phyloP scores from a whole-genome alignment of 106 monocot genomes.

The Ottelia alismoides region DNA sequence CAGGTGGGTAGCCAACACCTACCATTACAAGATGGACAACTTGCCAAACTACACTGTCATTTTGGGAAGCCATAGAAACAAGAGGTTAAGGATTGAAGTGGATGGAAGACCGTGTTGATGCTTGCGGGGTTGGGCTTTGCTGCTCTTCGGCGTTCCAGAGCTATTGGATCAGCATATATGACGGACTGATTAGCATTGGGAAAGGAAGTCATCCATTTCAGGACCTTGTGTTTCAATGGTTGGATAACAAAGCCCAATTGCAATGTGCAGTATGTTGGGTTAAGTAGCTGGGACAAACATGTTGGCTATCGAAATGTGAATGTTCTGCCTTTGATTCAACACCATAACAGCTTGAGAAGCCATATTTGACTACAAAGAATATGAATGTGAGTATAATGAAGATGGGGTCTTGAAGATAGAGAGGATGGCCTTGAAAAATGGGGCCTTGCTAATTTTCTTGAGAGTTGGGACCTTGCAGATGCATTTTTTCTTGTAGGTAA shows the following conservation, averaged over 20 bases:
- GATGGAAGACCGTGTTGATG: slow-evolving; percentile 76
- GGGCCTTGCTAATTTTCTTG: slow-evolving; percentile 52
- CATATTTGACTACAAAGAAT: slow-evolving; percentile 39
- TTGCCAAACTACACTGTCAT: slow-evolving; percentile 78
- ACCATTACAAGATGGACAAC: slow-evolving; percentile 92
- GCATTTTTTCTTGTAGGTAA: slow-evolving; percentile 50
- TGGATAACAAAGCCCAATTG: slow-evolving; percentile 51
- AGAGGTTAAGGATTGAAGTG: slow-evolving; percentile 84
- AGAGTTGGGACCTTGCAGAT: slow-evolving; percentile 83
- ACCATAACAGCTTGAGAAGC: slow-evolving; percentile 24
- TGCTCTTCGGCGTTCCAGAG: slow-evolving; percentile 75
- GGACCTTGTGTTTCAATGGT: slow-evolving; percentile 74
- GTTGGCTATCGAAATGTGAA: slow-evolving; percentile 85
- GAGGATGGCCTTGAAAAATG: slow-evolving; percentile 28
- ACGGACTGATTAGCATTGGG: slow-evolving; percentile 88
- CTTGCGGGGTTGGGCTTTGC: slow-evolving; percentile 62
- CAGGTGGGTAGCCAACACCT: slow-evolving; percentile 80
- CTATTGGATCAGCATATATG: slow-evolving; percentile 87
- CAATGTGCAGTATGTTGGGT: slow-evolving; percentile 74
- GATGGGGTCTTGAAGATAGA: slow-evolving; percentile 21
- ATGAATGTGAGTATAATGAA: slow-evolving; percentile 19
- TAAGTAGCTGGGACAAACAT: slow-evolving; percentile 96
- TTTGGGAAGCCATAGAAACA: slow-evolving; percentile 85
- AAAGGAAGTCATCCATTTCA: slow-evolving; percentile 70
- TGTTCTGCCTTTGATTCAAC: slow-evolving; percentile 41